Base-by-base conservation (phyloP, 1,139 yeast species). In the Hyphopichia khmerensis region DNA sequence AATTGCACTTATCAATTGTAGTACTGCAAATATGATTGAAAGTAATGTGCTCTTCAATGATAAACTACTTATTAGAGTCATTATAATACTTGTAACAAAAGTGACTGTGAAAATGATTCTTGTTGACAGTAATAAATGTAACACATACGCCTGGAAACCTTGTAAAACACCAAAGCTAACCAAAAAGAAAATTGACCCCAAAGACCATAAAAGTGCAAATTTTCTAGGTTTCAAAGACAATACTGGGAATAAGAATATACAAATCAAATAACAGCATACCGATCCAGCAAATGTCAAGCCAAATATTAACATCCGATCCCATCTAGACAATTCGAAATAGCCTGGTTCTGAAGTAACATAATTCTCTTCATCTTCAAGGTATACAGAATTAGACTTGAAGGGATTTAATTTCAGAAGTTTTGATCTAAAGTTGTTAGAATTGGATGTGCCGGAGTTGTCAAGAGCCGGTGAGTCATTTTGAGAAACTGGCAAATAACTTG, bases 291-390 rank as follows among this genome's bases (percentile, higher is more conserved):
- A 69, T 0, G 82, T 74, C 34, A 80, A 68, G 2, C 72, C 77
- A 58, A 81, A 81, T 4, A 81, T 67, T 14, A 81, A 60, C 67
- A 80, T 70, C 44, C 85, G 61, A 55, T 81, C 87, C 79, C 83
- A 79, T 42, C 78, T 65, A 3, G 82, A 76, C 23, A 81, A 64
- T 44, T 73, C 77, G 45, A 76, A 67, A 50, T 65, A 64, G 4
- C 78, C 77, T 0, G 77, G 76, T 14, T 72, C 73, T 1, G 73
- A 57, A 1, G 77, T 70, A 31, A 72, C 78, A 47, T 69, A 69
- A 47, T 69, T 68, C 8, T 69, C 75, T 18, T 72, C 77, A 43
- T 72, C 79, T 48, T 64, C 69, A 26, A 73, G 58, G 51, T 68
- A 68, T 1, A 70, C 66, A 11, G 72, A 66, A 42, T 56, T 57